Conservation (phyloP, 106 monocot species). For the Platanthera guangdongensis region DNA sequence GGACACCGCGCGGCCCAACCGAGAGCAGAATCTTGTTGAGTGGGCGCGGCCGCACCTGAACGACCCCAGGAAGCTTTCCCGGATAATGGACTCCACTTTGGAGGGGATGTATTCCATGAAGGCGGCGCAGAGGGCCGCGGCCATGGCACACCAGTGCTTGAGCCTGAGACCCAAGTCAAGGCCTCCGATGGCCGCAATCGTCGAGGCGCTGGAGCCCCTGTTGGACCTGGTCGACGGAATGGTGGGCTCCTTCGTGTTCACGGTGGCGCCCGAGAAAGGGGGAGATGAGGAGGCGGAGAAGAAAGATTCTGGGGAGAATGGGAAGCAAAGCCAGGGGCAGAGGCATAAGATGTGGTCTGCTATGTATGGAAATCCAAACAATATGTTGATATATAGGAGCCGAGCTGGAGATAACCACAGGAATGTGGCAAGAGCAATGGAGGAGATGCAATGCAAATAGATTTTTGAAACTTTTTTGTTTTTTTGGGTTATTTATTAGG, state of each 20-base stretch:
- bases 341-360: background rate
- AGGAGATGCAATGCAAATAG: background rate
- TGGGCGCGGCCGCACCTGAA: constrained; percentile 57
- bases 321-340: background rate
- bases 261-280: constrained; percentile 7
- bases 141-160: constrained; percentile 53
- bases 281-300: background rate
- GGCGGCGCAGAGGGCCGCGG: constrained; percentile 44
- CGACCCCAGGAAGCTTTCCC: constrained; percentile 27
- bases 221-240: constrained; percentile 23
- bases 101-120: constrained; percentile 56
- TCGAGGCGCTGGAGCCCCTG: constrained; percentile 45
- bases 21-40: constrained; percentile 66
- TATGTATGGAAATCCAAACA: background rate
- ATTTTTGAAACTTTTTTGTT: background rate
- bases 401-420: background rate
- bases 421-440: background rate
- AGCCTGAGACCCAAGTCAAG: constrained; percentile 48
- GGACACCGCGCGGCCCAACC: constrained; percentile 31
- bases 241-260: constrained; percentile 35
- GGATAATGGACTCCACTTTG: constrained; percentile 51
- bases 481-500: no score
- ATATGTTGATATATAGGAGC: constrained; percentile 1
- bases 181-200: constrained; percentile 46
- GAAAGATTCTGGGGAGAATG: background rate